Conservation (phyloP, 2,329 filamentous ascomycete species). For the Paecilomyces sp. region DNA sequence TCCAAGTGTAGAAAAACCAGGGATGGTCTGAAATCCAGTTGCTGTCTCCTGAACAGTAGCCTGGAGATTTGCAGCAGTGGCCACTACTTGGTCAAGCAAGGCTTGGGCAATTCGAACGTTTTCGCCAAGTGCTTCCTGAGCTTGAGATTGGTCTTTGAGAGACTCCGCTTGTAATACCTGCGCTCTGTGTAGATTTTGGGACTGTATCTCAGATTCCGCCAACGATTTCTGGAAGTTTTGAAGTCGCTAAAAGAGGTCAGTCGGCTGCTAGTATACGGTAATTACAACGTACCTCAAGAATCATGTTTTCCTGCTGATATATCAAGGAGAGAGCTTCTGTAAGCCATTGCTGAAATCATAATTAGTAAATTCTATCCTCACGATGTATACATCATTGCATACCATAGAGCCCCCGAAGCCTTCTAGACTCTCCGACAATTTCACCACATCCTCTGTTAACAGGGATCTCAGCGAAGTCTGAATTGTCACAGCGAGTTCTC, state of each 20-base stretch:
- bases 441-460: conserved; percentile 18
- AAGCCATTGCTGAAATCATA: conserved; percentile 23
- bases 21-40: conserved; percentile 13
- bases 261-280: neutral
- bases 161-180: conserved; percentile 29
- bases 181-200: conserved; percentile 21
- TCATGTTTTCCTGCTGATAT: conserved; percentile 25
- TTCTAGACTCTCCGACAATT: conserved; percentile 20
- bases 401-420: conserved; percentile 29
- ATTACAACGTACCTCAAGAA: conserved; percentile 21
- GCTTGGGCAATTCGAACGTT: conserved; percentile 21
- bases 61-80: conserved; percentile 23
- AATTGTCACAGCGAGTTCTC: conserved; percentile 22
- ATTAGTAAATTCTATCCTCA: neutral
- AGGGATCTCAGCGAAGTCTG: conserved; percentile 25
- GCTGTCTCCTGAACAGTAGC: conserved; percentile 22
- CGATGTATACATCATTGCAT: conserved; percentile 6
- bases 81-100: conserved; percentile 21
- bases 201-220: conserved; percentile 23
- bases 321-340: conserved; percentile 17
- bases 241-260: conserved; percentile 22
- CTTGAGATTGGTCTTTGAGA: conserved; percentile 15
- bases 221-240: conserved; percentile 25
- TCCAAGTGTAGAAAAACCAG: conserved; percentile 10
- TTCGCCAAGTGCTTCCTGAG: conserved; percentile 19